These are phyloP conservation scores for Penicillium digitatum DNA, from an alignment of 2,329 filamentous ascomycete genomes.

Conservation along the genomic window DNA sequence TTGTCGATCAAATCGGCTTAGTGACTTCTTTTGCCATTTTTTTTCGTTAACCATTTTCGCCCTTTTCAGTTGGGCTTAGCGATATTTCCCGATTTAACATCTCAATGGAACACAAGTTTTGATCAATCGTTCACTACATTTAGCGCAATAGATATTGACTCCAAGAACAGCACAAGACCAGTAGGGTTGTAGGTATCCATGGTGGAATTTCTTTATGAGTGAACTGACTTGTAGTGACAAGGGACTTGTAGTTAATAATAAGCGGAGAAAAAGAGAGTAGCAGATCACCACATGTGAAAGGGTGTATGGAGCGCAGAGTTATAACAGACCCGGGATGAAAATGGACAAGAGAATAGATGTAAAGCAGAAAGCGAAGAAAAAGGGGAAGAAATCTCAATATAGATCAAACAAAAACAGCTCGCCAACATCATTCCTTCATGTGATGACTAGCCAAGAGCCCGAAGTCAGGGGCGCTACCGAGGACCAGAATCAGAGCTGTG, in stretches of 20 bases:
- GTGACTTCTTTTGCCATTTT: background rate
- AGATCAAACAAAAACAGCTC: background rate
- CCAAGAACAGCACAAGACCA: background rate
- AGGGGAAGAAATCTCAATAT: background rate
- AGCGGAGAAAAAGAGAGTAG: background rate
- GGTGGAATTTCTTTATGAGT: background rate
- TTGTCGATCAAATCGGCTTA: background rate
- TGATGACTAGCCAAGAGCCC: background rate
- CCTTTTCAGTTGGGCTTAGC: background rate
- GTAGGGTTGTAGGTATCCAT: background rate
- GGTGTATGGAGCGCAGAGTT: background rate
- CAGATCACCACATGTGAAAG: background rate
- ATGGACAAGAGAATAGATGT: background rate
- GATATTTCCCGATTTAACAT: background rate
- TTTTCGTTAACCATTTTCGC: background rate
- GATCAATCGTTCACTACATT: background rate
- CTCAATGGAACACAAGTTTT: background rate
- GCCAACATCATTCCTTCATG: background rate
- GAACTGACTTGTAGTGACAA: background rate
- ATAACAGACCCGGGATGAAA: background rate
- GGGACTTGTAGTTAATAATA: background rate
- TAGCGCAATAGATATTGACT: background rate
- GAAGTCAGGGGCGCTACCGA: background rate
- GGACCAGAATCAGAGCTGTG: conserved; percentile 14
- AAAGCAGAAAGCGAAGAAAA: background rate